Evolutionary conservation across 768 basidiomycete genomes (phyloP).

Genomic region (Suillus occidentalis): DNA sequence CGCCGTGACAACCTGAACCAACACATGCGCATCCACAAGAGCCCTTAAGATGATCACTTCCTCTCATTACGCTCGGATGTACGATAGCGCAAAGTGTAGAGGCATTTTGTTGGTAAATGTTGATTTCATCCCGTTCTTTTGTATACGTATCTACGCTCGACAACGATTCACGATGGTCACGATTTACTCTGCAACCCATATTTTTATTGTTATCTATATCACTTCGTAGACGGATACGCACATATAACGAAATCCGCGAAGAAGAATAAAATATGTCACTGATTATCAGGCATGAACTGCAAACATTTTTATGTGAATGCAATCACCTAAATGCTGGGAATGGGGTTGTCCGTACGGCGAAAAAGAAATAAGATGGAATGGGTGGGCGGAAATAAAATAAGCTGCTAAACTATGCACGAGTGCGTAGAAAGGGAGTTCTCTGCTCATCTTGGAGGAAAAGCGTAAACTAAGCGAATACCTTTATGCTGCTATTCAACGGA

Average conservation of each 20-base stretch:
- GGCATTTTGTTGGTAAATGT: neutral
- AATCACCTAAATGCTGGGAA: neutral
- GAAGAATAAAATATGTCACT: neutral
- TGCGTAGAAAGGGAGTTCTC: neutral
- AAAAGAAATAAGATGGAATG: neutral
- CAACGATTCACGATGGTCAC: neutral
- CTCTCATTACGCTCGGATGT: neutral
- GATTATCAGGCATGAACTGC: too few species aligned
- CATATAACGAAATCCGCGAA: neutral
- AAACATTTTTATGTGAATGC: neutral
- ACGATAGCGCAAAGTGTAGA: neutral
- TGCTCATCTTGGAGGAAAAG: too few species aligned
- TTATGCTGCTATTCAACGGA: neutral
- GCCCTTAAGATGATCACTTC: neutral
- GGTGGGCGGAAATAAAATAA: neutral
- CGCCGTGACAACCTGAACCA: constrained; percentile 77
- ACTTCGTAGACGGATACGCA: neutral
- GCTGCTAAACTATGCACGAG: neutral
- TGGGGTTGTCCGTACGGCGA: neutral
- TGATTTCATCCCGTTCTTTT: neutral
- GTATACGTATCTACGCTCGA: neutral
- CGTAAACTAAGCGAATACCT: neutral
- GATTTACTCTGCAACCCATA: neutral
- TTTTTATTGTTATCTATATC: constrained; percentile 4
- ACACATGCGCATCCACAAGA: constrained; percentile 63